Evolutionary conservation across 352 stramenopile species (phyloP).

Genomic region (Phytopythium kandeliae): DNA sequence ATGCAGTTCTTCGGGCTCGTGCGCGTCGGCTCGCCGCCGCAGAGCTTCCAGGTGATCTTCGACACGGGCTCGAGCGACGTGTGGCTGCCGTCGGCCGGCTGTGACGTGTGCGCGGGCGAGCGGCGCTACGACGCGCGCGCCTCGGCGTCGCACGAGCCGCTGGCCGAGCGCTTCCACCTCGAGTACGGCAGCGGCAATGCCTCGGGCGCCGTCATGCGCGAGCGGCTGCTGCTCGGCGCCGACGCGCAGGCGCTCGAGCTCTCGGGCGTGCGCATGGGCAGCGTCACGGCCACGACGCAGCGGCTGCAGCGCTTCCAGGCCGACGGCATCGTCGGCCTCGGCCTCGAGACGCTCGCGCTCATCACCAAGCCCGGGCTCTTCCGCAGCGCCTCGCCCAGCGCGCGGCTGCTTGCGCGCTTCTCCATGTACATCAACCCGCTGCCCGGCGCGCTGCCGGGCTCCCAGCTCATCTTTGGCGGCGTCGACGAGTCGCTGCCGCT

Average conservation of each 20-base stretch:
- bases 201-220: conserved; percentile 33
- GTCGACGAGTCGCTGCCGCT: conserved; percentile 33
- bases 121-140: conserved; percentile 27
- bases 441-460: conserved; percentile 25
- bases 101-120: conserved; percentile 33
- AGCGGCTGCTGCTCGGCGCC: conserved; percentile 36
- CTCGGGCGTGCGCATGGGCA: conserved; percentile 32
- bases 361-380: conserved; percentile 53
- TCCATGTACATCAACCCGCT: conserved; percentile 67
- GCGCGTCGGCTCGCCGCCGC: conserved; percentile 48
- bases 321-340: conserved; percentile 63
- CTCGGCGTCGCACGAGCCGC: conserved; percentile 28
- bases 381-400: not conserved
- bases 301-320: conserved; percentile 46
- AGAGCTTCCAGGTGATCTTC: conserved; percentile 71
- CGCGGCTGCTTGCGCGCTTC: conserved; percentile 29
- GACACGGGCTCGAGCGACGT: conserved; percentile 73
- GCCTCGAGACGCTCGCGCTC: conserved; percentile 40
- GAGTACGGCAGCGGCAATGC: conserved; percentile 67
- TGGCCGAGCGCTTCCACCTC: conserved; percentile 34
- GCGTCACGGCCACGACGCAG: conserved; percentile 36
- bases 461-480: conserved; percentile 58
- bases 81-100: conserved; percentile 42
- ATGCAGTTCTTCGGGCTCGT: conserved; percentile 72
- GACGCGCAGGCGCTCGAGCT: conserved; percentile 19